A percentile compares a stretch with the other conserved stretches of the same genome.
These are phyloP conservation scores for Achaetomium macrosporum DNA, from an alignment of 2,329 filamentous ascomycete species.

Conservation along the genomic window DNA sequence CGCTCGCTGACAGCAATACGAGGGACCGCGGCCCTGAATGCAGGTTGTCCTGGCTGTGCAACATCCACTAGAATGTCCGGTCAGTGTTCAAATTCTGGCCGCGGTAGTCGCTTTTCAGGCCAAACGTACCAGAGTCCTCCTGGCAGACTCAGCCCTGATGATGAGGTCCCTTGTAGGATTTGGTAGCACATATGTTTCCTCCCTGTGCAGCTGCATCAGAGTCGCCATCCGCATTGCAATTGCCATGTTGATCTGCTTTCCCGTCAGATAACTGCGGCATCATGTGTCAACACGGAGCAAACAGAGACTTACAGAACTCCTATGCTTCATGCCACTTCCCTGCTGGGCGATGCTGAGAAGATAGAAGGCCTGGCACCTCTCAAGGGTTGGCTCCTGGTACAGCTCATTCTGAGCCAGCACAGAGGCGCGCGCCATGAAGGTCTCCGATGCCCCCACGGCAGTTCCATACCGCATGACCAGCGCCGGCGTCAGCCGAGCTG, in stretches of 20 bases:
- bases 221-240: slow-evolving; percentile 52
- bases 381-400: slow-evolving; percentile 47
- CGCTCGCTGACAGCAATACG: slow-evolving; percentile 44
- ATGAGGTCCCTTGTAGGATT: slow-evolving; percentile 41
- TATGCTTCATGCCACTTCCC: slow-evolving; percentile 47
- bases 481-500: slow-evolving; percentile 47
- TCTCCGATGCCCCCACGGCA: slow-evolving; percentile 47
- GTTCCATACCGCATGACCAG: slow-evolving; percentile 44
- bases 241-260: slow-evolving; percentile 47
- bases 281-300: background rate
- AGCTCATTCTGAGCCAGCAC: slow-evolving; percentile 44
- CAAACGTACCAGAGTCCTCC: slow-evolving; percentile 46
- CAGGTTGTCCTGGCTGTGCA: slow-evolving; percentile 53
- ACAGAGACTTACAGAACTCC: slow-evolving; percentile 43
- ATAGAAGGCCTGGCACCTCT: slow-evolving; percentile 54
- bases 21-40: slow-evolving; percentile 48
- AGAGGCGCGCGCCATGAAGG: slow-evolving; percentile 48
- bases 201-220: slow-evolving; percentile 48
- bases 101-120: background rate
- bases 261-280: slow-evolving; percentile 15
- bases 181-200: slow-evolving; percentile 45
- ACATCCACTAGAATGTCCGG: slow-evolving; percentile 45
- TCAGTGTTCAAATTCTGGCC: slow-evolving; percentile 3
- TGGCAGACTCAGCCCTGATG: slow-evolving; percentile 49
- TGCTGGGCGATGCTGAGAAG: slow-evolving; percentile 54